Evolutionary conservation across 2,329 filamentous ascomycete genomes (phyloP), one percentile per base, ranked within the genome.

Genomic region (Penicillium decumbens): DNA sequence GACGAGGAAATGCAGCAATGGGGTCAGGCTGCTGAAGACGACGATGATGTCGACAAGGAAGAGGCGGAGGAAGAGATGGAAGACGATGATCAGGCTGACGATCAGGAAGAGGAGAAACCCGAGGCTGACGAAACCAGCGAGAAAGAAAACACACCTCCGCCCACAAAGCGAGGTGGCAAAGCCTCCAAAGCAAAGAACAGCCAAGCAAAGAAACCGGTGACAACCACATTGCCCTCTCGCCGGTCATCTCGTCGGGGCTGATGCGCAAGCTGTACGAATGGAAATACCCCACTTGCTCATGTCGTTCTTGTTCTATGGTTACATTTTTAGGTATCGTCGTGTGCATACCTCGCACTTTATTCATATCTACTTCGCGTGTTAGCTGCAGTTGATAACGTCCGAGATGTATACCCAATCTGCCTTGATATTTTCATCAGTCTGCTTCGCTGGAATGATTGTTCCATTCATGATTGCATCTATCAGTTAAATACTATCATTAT

Each of bases 1-100:
- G 72, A 75, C 42, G 57, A 65, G 35, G 71, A 75, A 45, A 71
- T 75, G 63, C 64, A 68, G 30, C 65, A 71, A 33, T 67, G 63
- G 61, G 61, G 71, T 29, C 53, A 68, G 51, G 55, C 61, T 13
- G 56, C 65, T 24, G 59, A 59, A 29, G 61, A 65, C 43, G 60
- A 65, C 2, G 62, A 69, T 29, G 59, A 61, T 13, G 61, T 64
- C 2, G 61, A 56, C 38, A 60, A 62, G 15, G 49, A 59, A 13
- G 45, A 58, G 3, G 55, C 51, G 8, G 53, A 58, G 15, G 52
- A 59, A 13, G 65, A 65, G 10, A 63, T 60, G 18, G 64, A 61
- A 3, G 62, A 60, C 10, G 57, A 49, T 20, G 47, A 51, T 9
- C 47, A 54, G 2, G 49, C 45, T 20, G 51, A 47, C 9, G 37